Base-by-base conservation (phyloP, 257 asterid genomes). In the Penstemon barbatus region DNA sequence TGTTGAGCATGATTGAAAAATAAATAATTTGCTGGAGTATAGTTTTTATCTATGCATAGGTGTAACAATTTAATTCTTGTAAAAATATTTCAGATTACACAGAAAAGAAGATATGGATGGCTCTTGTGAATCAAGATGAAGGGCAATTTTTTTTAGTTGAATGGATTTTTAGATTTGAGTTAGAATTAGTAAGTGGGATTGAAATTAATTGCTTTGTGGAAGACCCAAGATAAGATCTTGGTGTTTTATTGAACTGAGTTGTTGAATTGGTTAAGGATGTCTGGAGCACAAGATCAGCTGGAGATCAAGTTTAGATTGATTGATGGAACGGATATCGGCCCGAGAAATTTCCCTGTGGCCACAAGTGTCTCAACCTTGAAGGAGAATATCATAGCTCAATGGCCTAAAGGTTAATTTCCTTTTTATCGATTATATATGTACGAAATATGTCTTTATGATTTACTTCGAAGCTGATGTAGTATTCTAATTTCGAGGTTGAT, bases 271-370 rank as follows among this genome's bases (percentile, higher is more conserved):
- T 73, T 64, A 64, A 72, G 77, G 79, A 89, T 85, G 88, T 78
- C 97, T 63, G 86, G 70, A 69, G 72, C 78, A 65, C 88, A 85
- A 89, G 97, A 89, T 81, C 92, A 86, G 79, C 78, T 89, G 57
- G 96, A 85, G 86, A 92, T 92, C 86, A 92, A 83, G 87, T 92
- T 92, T 75, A 82, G 96, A 82, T 72, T 92, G 88, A 84, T 71
- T 50, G 97, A 92, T 82, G 97, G 98, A 70, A 72, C 97, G 1
- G 97, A 92, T 66, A 92, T 92, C 6, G 97, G 98, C 54, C 97
- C 97, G 5, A 87, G 75, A 76, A 83, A 78, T 65, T 92, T 81
- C 38, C 85, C 96, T 1, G 77, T 71, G 50, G 84, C 96, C 40
- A 80, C 95, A n/a, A 89, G 83, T 76, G 84, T 92, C 45, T 82